Conservation (phyloP, 768 basidiomycete species). For the Phaffia australis region DNA sequence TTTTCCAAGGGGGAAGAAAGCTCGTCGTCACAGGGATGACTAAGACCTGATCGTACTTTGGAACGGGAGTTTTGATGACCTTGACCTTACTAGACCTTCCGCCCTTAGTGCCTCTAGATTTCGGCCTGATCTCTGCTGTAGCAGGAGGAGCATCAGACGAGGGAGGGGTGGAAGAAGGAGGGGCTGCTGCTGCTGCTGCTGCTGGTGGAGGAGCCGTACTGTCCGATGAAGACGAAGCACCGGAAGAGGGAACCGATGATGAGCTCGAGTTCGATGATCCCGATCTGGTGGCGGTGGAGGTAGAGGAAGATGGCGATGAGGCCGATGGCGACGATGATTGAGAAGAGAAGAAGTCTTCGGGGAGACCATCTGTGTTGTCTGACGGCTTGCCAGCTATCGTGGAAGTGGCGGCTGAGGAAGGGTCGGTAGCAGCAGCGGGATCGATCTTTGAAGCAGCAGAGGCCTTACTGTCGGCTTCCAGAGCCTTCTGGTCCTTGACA, state of each 20-base stretch:
- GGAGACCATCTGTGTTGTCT: too few relatives aligned
- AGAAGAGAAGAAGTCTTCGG: background rate
- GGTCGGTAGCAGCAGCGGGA: background rate
- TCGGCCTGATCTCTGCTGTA: background rate
- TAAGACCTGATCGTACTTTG: background rate
- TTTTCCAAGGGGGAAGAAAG: slow-evolving; percentile 7
- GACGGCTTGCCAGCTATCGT: background rate
- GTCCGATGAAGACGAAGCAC: background rate
- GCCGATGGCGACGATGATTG: too few relatives aligned
- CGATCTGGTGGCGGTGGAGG: background rate
- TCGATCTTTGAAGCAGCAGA: background rate
- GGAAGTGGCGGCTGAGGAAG: background rate
- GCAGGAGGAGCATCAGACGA: background rate
- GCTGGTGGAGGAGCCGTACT: background rate
- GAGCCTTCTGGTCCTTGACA: background rate
- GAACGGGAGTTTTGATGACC: background rate
- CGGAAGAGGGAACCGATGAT: background rate
- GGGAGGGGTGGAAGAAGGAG: background rate
- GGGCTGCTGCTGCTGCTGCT: background rate
- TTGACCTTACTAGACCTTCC: background rate
- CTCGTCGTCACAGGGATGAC: slow-evolving; percentile 9
- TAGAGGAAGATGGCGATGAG: background rate
- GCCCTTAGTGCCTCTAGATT: background rate
- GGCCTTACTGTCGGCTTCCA: background rate
- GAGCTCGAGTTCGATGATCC: background rate